These are phyloP conservation scores for Eragrostis nindensis DNA, from an alignment of 176 grass and related monocot genomes.

Conservation along the genomic window DNA sequence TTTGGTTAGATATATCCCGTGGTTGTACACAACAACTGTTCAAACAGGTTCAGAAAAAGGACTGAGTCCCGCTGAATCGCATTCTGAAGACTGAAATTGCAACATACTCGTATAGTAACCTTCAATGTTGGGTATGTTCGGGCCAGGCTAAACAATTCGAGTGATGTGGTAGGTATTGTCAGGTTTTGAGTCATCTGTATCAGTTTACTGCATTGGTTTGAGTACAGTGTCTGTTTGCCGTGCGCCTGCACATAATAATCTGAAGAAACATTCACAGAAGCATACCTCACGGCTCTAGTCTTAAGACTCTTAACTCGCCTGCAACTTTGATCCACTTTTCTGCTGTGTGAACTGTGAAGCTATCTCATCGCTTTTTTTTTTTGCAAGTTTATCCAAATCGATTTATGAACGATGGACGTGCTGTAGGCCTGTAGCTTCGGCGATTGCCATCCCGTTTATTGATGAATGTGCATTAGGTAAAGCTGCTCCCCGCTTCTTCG, in stretches of 20 bases:
- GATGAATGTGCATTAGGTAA: background rate
- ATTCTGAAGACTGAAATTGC: background rate
- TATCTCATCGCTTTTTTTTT: no score
- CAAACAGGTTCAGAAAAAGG: background rate
- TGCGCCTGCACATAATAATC: background rate
- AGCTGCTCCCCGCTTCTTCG: background rate
- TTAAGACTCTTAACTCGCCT: conserved; percentile 27
- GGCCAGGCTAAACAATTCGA: no score
- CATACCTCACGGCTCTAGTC: no score
- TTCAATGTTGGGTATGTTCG: background rate
- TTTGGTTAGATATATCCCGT: background rate
- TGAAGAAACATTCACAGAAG: conserved; percentile 12
- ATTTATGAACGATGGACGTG: background rate
- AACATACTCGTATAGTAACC: background rate
- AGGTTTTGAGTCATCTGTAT: background rate
- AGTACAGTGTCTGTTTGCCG: background rate
- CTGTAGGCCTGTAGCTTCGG: conserved; percentile 26
- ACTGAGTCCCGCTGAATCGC: background rate
- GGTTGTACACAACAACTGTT: background rate
- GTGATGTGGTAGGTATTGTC: background rate
- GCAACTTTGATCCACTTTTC: background rate
- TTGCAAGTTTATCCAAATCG: no score
- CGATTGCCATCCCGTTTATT: conserved; percentile 13
- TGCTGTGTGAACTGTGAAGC: background rate
- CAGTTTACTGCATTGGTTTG: background rate